phyloP scores from a whole-genome alignment of 768 basidiomycete genomes.

The Tricholoma saponaceum region DNA sequence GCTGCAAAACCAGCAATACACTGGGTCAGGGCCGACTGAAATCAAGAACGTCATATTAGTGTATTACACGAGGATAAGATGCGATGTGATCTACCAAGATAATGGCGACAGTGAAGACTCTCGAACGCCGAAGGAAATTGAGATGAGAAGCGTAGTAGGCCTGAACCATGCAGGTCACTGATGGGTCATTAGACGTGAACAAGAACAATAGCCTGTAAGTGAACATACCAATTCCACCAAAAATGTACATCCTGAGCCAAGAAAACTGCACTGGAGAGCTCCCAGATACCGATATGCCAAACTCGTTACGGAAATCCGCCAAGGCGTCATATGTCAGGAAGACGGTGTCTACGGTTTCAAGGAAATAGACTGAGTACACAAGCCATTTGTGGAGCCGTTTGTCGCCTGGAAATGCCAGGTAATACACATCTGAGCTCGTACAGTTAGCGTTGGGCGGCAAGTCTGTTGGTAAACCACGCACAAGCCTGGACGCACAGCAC shows the following conservation, averaged over 20 bases:
- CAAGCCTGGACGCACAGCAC: constrained; percentile 16
- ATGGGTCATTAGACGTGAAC: not conserved
- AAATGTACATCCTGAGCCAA: constrained; percentile 3
- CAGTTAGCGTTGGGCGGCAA: not conserved
- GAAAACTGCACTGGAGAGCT: not conserved
- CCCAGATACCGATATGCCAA: not conserved
- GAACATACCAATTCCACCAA: constrained; percentile 1
- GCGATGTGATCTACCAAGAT: not conserved
- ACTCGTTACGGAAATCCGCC: constrained; percentile 2
- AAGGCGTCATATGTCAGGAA: constrained; percentile 5
- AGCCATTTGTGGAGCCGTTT: constrained; percentile 6
- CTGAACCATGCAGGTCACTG: constrained; percentile 4
- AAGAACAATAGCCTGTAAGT: too few relatives aligned
- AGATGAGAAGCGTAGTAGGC: not conserved
- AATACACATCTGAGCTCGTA: constrained; percentile 12
- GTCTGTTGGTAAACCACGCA: not conserved
- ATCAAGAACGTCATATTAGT: not conserved
- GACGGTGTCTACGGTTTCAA: constrained; percentile 12
- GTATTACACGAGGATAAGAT: not conserved
- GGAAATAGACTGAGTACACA: constrained; percentile 10
- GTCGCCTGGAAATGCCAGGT: constrained; percentile 15
- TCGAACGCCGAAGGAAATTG: not conserved
- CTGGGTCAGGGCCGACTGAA: not conserved
- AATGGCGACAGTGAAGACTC: not conserved
- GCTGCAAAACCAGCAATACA: not conserved